A percentile compares a stretch with the other conserved stretches of the same genome.
These are phyloP conservation scores for Sphaerulina musiva DNA, from an alignment of 2,329 filamentous ascomycete genomes.

Conservation along the genomic window DNA sequence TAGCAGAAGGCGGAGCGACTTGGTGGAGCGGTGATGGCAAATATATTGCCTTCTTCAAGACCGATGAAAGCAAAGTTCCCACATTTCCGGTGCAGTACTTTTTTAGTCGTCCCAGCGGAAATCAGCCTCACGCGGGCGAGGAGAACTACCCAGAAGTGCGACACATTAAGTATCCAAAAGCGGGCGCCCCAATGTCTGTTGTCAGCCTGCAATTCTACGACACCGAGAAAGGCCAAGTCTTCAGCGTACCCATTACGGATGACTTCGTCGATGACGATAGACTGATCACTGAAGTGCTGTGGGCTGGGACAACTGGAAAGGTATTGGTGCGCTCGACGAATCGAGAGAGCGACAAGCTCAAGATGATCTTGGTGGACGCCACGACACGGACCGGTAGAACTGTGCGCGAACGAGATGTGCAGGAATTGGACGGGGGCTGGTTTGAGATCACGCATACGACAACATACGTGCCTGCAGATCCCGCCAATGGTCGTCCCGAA, in stretches of 20 bases:
- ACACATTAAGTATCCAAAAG: constrained; percentile 95
- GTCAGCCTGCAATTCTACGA: constrained; percentile 89
- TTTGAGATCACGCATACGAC: constrained; percentile 89
- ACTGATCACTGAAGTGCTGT: constrained; percentile 87
- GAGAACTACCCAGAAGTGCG: constrained; percentile 86
- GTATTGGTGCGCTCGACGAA: constrained; percentile 89
- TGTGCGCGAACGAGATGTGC: constrained; percentile 71
- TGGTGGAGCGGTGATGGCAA: constrained; percentile 94
- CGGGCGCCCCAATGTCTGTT: constrained; percentile 84
- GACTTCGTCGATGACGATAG: constrained; percentile 76
- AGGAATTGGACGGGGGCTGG: constrained; percentile 89
- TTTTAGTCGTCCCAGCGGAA: constrained; percentile 74
- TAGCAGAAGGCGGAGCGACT: constrained; percentile 70
- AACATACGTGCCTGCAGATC: constrained; percentile 77
- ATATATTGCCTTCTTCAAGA: constrained; percentile 84
- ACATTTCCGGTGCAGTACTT: constrained; percentile 94
- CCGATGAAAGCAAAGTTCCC: constrained; percentile 86
- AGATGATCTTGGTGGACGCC: constrained; percentile 80
- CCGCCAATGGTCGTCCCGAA: constrained; percentile 58
- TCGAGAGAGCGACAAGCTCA: constrained; percentile 84
- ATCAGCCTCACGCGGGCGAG: constrained; percentile 59
- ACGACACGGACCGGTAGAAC: constrained; percentile 64
- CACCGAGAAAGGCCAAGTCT: constrained; percentile 66
- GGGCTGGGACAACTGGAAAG: constrained; percentile 68
- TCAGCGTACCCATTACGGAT: constrained; percentile 68